A percentile compares a stretch with the other conserved stretches of the same genome.
Evolutionary conservation across 306 rosid genomes (phyloP).

Genomic region (Luffa aegyptiaca): DNA sequence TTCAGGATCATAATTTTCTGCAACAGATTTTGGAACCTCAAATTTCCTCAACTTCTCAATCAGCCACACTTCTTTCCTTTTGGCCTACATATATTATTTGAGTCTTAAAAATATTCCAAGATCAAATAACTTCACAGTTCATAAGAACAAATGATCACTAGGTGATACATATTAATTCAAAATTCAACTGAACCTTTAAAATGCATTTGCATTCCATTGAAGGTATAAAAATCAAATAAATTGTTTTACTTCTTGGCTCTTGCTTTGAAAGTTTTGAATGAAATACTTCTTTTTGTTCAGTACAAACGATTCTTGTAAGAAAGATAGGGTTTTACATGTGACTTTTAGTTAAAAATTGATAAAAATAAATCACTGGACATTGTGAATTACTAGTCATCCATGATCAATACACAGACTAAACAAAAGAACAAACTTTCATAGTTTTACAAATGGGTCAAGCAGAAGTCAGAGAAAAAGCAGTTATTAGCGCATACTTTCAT

Average conservation of each 20-base stretch:
- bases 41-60: conserved; percentile 77
- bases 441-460: neutral
- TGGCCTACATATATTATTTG: conserved; percentile 40
- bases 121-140: neutral
- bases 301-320: neutral
- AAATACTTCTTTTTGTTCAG: neutral
- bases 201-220: neutral
- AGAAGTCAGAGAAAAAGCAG: neutral
- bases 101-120: neutral
- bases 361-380: neutral
- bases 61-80: conserved; percentile 83
- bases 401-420: neutral
- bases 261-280: neutral
- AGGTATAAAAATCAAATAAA: neutral
- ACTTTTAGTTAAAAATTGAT: neutral
- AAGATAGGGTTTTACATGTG: neutral
- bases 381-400: neutral
- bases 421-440: neutral
- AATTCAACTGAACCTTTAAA: neutral
- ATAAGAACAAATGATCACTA: neutral
- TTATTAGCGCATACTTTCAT: neutral
- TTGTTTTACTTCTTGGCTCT: neutral
- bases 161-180: neutral
- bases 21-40: conserved; percentile 43
- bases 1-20: conserved; percentile 77